A percentile compares a stretch with the other conserved stretches of the same genome.
These are phyloP conservation scores for Arthromyces matolae DNA, from an alignment of 768 basidiomycete species.

Conservation along the genomic window DNA sequence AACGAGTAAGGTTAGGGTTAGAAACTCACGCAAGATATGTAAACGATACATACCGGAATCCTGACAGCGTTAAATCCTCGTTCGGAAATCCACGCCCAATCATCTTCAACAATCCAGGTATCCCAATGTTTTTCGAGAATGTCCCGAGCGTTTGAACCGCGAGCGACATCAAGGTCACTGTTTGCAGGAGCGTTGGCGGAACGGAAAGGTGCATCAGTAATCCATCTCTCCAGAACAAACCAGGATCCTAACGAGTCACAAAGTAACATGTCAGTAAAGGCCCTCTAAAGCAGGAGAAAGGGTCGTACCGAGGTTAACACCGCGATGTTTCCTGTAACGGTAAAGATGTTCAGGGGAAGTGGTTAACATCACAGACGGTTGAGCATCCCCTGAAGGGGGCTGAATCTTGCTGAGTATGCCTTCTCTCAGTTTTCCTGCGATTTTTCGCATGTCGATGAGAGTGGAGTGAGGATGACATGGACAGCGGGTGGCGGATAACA, in stretches of 20 bases:
- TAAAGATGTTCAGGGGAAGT: conserved; percentile 20
- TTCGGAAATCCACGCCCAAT: conserved; percentile 59
- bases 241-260: conserved; percentile 49
- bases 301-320: conserved; percentile 74
- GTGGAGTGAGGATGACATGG: not conserved
- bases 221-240: conserved; percentile 82
- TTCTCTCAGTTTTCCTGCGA: conserved; percentile 3
- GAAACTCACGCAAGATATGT: too few relatives aligned
- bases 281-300: too few relatives aligned
- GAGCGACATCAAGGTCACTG: conserved; percentile 70
- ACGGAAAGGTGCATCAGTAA: conserved; percentile 54
- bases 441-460: conserved; percentile 2
- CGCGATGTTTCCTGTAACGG: conserved; percentile 68
- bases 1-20: too few relatives aligned
- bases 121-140: conserved; percentile 72
- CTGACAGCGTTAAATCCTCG: conserved; percentile 61
- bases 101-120: conserved; percentile 59
- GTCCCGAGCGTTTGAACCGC: conserved; percentile 43
- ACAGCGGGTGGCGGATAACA: not conserved
- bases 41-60: conserved; percentile 52
- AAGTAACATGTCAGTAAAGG: not conserved
- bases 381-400: not conserved
- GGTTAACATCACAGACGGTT: not conserved
- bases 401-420: not conserved
- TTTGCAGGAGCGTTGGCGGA: conserved; percentile 50